These are phyloP conservation scores for Creolimax fragrantissima DNA, from an alignment of 78 protist genomes.

Conservation along the genomic window DNA sequence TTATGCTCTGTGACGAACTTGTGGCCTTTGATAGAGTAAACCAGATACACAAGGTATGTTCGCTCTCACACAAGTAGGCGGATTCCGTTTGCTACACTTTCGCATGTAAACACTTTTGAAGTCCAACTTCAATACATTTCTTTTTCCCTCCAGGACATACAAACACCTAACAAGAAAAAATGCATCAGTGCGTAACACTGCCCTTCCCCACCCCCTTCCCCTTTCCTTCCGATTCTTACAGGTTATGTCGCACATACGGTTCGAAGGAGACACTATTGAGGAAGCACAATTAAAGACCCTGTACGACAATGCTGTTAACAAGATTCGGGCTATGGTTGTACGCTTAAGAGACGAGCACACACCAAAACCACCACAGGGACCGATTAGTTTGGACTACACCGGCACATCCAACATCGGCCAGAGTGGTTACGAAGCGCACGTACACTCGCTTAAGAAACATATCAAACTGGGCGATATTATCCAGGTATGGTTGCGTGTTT, in stretches of 20 bases:
- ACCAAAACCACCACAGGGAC: neutral
- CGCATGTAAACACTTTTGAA: too few species aligned
- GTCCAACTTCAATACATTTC: too few species aligned
- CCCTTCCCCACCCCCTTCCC: too few species aligned
- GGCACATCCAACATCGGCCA: conserved; percentile 13
- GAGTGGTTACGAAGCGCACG: conserved; percentile 28
- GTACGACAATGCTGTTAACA: neutral
- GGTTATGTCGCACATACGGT: conserved; percentile 6
- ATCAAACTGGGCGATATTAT: conserved; percentile 44
- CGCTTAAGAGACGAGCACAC: neutral
- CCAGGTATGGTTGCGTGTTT: conserved; percentile 8
- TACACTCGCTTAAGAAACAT: conserved; percentile 28
- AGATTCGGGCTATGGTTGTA: neutral
- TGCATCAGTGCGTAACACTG: too few species aligned
- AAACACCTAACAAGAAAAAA: too few species aligned
- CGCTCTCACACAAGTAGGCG: neutral
- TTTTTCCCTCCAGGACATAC: too few species aligned
- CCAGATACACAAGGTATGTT: neutral
- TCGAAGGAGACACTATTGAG: neutral
- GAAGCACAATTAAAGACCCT: neutral
- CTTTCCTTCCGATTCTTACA: too few species aligned
- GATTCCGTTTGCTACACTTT: too few species aligned
- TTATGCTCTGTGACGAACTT: conserved; percentile 22
- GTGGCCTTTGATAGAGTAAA: conserved; percentile 29
- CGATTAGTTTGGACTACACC: neutral